Evolutionary conservation across 352 stramenopile genomes (phyloP), one percentile per base, ranked within the genome.

Genomic region (Aphanomyces cochlioides): DNA sequence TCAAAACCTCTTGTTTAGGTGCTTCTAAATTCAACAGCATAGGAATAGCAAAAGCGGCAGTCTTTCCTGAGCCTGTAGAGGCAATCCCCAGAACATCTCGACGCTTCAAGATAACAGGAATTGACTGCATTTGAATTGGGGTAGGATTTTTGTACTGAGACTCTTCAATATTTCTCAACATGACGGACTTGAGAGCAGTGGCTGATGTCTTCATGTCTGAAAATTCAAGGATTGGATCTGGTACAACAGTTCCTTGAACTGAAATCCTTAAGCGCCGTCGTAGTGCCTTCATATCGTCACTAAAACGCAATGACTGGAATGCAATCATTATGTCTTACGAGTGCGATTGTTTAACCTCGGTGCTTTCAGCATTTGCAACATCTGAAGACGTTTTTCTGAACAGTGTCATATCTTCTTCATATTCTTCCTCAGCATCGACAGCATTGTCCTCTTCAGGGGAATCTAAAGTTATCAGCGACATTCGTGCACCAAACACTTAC

Each of bases 131-230:
- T 79, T 99, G 98, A 73, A 99, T 98, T 3, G 97, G 84, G 50
- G 97, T 99, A 3, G 98, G 98, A 74, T 99, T 97, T 74, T 98
- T 98, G 91, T 98, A 99, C 72, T 93, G 84, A 34, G 88, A 96
- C 7, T 75, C 78, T 60, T 94, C 88, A 43, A 96, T 91, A 74
- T 93, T 96, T 43, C 85, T 78, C 28, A 96, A 75, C 15, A 96
- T 72, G 36, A 92, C 69, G 17, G 69, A 61, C 47, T 84, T 87
- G 75, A 94, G 84, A 28, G 83, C 76, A 28, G 77, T 77, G 39
- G 85, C 67, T 39, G 54, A 72, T 0, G 65, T 69, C 19, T 79
- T 84, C 84, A 95, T 95, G 48, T 77, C 76, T 36, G 69, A 70
- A 70, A 95, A 95, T 15, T 82, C 80, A 37, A 84, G 85, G 53